Evolutionary conservation across 2,329 filamentous ascomycete species (phyloP).

Genomic region (Aspergillus terreus): DNA sequence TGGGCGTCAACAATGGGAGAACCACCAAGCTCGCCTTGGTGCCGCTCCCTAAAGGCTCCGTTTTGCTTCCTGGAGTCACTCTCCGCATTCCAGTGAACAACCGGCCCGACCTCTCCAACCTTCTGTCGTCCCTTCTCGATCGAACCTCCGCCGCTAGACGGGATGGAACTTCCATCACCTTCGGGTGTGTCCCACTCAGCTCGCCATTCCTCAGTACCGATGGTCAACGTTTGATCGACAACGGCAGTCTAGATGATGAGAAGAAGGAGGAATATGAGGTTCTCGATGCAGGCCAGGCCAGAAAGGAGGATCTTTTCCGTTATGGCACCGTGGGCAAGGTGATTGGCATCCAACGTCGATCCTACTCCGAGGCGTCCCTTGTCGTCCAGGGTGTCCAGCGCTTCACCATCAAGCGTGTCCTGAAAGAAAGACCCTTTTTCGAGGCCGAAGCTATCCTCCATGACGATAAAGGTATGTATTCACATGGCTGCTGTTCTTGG

Average conservation of each 20-base stretch:
- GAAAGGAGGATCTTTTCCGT: slow-evolving; percentile 71
- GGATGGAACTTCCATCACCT: slow-evolving; percentile 65
- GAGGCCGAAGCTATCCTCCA: slow-evolving; percentile 73
- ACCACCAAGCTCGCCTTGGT: slow-evolving; percentile 65
- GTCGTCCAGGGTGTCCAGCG: slow-evolving; percentile 82
- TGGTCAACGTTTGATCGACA: slow-evolving; percentile 71
- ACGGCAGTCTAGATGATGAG: slow-evolving; percentile 51
- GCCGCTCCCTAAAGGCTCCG: slow-evolving; percentile 72
- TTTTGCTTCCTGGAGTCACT: slow-evolving; percentile 81
- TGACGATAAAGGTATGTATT: slow-evolving; percentile 62
- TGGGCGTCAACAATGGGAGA: slow-evolving; percentile 37
- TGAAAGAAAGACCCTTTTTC: slow-evolving; percentile 78
- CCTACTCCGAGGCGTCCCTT: slow-evolving; percentile 72
- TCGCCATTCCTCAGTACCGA: slow-evolving; percentile 70
- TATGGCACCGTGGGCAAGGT: slow-evolving; percentile 81
- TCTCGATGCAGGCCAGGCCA: slow-evolving; percentile 57
- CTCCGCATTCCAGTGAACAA: slow-evolving; percentile 79
- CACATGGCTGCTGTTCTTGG: neutral
- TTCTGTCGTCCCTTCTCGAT: slow-evolving; percentile 81
- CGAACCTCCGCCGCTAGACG: slow-evolving; percentile 63
- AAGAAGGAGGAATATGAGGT: slow-evolving; percentile 45
- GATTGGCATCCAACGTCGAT: slow-evolving; percentile 70
- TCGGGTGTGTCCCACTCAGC: slow-evolving; percentile 82
- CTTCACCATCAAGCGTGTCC: slow-evolving; percentile 69
- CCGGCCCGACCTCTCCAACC: slow-evolving; percentile 81